phyloP scores from a whole-genome alignment of 1,139 yeast genomes.

The Yamadazyma conglobata region DNA sequence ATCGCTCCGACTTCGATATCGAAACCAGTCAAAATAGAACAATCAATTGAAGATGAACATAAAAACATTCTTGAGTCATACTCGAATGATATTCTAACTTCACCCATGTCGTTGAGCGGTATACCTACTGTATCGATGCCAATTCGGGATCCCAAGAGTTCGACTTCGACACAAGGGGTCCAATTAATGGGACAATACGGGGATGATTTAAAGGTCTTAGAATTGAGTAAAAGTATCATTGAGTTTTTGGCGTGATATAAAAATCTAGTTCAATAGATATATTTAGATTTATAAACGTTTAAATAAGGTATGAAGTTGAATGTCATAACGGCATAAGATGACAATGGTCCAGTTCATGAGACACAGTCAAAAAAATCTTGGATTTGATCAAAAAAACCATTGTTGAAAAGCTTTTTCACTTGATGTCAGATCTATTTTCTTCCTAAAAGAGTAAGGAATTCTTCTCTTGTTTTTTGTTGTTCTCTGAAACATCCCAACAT shows the following conservation, averaged over 20 bases:
- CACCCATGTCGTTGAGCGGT: conserved; percentile 91
- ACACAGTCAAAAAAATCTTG: conserved; percentile 1
- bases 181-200: conserved; percentile 89
- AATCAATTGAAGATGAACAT: conserved; percentile 29
- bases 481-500: conserved; percentile 95
- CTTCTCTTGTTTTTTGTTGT: conserved; percentile 93
- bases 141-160: conserved; percentile 23
- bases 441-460: conserved; percentile 79
- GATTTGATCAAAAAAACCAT: conserved; percentile 6
- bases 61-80: conserved; percentile 60
- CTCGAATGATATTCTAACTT: conserved; percentile 78
- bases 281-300: conserved; percentile 6
- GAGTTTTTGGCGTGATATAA: too few relatives aligned
- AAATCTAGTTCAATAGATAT: too few relatives aligned
- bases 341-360: too few relatives aligned
- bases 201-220: conserved; percentile 62
- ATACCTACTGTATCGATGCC: conserved; percentile 84
- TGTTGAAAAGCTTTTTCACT: conserved; percentile 26
- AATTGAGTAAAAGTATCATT: conserved; percentile 22
- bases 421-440: conserved; percentile 37
- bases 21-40: conserved; percentile 52
- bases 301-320: conserved; percentile 31
- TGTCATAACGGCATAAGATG: conserved; percentile 34
- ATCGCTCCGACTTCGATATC: conserved; percentile 70
- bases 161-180: conserved; percentile 41